Conservation (phyloP, 495 filamentous ascomycete species). For the Xylaria bambusicola region DNA sequence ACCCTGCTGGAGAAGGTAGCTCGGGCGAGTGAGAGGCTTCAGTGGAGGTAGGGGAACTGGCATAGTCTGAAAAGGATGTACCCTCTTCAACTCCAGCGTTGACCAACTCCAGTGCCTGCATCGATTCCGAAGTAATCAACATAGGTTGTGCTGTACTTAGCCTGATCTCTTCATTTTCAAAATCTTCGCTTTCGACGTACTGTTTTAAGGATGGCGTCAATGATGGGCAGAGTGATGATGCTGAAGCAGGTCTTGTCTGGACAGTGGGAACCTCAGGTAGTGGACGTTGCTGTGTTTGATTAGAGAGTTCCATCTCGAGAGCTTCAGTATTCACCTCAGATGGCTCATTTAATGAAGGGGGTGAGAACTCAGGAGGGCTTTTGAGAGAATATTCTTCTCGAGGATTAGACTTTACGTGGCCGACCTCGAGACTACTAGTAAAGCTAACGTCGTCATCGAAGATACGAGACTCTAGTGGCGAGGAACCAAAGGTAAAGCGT, state of each 20-base stretch:
- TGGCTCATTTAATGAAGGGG: background rate
- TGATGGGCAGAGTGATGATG: slow-evolving; percentile 34
- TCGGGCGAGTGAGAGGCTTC: slow-evolving; percentile 23
- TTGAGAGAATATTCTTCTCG: slow-evolving; percentile 29
- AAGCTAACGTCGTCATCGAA: slow-evolving; percentile 17
- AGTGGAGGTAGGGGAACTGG: slow-evolving; percentile 31
- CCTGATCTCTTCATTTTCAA: slow-evolving; percentile 39
- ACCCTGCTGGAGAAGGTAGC: slow-evolving; percentile 33
- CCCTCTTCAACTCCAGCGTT: slow-evolving; percentile 23
- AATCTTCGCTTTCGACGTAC: slow-evolving; percentile 41
- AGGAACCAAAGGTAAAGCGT: slow-evolving; percentile 16
- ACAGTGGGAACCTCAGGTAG: slow-evolving; percentile 41
- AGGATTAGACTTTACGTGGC: background rate
- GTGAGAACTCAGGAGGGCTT: slow-evolving; percentile 33
- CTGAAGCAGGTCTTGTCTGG: slow-evolving; percentile 27
- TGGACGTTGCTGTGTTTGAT: slow-evolving; percentile 39
- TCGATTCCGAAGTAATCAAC: slow-evolving; percentile 27
- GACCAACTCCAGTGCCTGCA: slow-evolving; percentile 27
- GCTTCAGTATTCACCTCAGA: slow-evolving; percentile 13
- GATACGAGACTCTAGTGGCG: slow-evolving; percentile 21
- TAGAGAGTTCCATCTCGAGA: slow-evolving; percentile 28
- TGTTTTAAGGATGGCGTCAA: slow-evolving; percentile 44
- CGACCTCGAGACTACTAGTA: background rate
- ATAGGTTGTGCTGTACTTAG: slow-evolving; percentile 35
- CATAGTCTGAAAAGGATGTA: slow-evolving; percentile 38